Percentiles rank a stretch among this genome's conserved stretches.
Conservation (phyloP, 1,139 yeast species). For the Geotrichum fermentans region DNA sequence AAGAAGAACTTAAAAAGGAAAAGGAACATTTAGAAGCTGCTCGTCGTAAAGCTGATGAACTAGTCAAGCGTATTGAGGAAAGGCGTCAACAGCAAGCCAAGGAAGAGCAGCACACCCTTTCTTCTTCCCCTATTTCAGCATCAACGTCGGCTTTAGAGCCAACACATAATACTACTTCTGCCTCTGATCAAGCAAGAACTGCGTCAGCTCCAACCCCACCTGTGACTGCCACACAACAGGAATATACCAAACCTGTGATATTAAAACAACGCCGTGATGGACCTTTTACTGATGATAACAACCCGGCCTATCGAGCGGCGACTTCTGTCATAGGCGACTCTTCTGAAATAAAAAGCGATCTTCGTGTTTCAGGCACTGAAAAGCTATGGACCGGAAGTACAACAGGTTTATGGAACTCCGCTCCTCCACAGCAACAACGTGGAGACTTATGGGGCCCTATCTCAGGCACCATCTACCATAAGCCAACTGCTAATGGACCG, state of each 20-base stretch:
- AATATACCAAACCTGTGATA: neutral
- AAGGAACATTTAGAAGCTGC: conserved; percentile 32
- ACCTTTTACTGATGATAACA: neutral
- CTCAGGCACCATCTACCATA: neutral
- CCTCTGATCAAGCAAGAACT: neutral
- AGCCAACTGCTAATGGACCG: neutral
- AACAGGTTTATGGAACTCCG: neutral
- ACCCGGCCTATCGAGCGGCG: conserved; percentile 6
- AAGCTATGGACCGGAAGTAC: neutral
- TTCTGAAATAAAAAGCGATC: neutral
- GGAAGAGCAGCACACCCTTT: neutral
- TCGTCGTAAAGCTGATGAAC: conserved; percentile 29
- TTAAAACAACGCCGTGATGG: neutral
- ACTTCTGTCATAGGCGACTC: conserved; percentile 6
- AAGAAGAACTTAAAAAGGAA: conserved; percentile 35
- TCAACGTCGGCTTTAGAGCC: neutral
- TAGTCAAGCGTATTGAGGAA: conserved; percentile 19
- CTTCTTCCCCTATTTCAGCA: neutral
- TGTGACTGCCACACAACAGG: neutral
- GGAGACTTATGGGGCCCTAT: conserved; percentile 1
- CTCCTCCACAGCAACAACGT: neutral
- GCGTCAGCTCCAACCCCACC: neutral
- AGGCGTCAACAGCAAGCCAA: conserved; percentile 2
- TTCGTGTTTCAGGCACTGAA: neutral
- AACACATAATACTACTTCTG: neutral